phyloP scores from a whole-genome alignment of 495 filamentous ascomycete species.

The Penicillium tannophilum region DNA sequence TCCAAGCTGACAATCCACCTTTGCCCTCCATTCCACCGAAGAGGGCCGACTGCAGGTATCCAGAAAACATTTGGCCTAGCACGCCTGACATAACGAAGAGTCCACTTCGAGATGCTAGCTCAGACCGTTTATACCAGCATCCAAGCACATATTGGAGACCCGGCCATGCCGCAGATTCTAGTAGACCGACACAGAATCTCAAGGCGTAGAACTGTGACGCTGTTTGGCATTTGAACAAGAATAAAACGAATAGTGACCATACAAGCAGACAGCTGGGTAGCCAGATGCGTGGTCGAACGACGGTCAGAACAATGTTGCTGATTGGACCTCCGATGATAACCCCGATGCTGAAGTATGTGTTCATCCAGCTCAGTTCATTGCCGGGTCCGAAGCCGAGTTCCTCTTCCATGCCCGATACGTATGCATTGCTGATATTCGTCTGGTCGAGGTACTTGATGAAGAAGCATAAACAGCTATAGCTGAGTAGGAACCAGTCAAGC shows the following conservation, averaged over 20 bases:
- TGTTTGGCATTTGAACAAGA: conserved; percentile 16
- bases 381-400: conserved; percentile 53
- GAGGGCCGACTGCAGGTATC: conserved; percentile 20
- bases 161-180: conserved; percentile 18
- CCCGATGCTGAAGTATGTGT: conserved; percentile 20
- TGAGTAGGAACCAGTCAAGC: conserved; percentile 19
- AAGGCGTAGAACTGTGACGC: conserved; percentile 18
- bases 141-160: conserved; percentile 21
- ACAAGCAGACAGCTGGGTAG: conserved; percentile 15
- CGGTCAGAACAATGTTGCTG: conserved; percentile 15
- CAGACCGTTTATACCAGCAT: conserved; percentile 24
- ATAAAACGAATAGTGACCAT: conserved; percentile 22
- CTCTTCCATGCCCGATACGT: conserved; percentile 64
- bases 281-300: conserved; percentile 16
- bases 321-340: conserved; percentile 11
- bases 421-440: conserved; percentile 53
- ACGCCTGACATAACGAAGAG: conserved; percentile 21
- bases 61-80: conserved; percentile 19
- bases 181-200: conserved; percentile 19
- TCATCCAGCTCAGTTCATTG: conserved; percentile 39
- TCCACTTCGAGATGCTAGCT: conserved; percentile 22
- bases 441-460: conserved; percentile 22
- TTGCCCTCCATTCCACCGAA: conserved; percentile 47
- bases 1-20: conserved; percentile 59
- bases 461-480: conserved; percentile 15